Percentiles rank a stretch among this genome's conserved stretches.
Evolutionary conservation across 345 rosid species (phyloP).

Genomic region (Jatropha curcas): DNA sequence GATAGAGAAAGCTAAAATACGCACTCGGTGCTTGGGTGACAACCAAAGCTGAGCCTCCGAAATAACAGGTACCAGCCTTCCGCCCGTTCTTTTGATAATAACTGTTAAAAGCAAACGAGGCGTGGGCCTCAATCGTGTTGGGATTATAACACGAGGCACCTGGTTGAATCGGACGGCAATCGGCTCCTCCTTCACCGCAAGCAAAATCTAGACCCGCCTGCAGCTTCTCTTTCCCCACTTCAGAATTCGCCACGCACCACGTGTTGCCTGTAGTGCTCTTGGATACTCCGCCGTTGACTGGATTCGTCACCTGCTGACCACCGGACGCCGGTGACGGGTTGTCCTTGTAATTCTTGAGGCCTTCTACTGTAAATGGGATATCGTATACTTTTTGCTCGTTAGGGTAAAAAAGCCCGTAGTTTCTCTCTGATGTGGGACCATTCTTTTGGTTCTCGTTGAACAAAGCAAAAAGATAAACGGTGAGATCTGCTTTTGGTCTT

Average conservation of each 20-base stretch:
- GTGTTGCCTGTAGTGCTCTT: conserved; percentile 46
- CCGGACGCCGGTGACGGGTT: conserved; percentile 7
- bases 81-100: conserved; percentile 80
- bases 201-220: conserved; percentile 74
- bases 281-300: conserved; percentile 16
- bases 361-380: conserved; percentile 65
- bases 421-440: conserved; percentile 88
- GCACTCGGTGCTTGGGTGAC: conserved; percentile 70
- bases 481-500: conserved; percentile 74
- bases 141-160: conserved; percentile 73
- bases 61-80: conserved; percentile 59
- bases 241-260: conserved; percentile 82
- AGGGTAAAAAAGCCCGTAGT: conserved; percentile 92
- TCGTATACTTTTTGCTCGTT: conserved; percentile 76
- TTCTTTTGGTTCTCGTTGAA: conserved; percentile 80
- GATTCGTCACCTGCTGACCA: conserved; percentile 1
- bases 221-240: conserved; percentile 41
- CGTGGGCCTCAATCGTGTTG: conserved; percentile 64
- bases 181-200: conserved; percentile 91
- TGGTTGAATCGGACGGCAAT: conserved; percentile 73
- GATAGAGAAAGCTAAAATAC: conserved; percentile 24
- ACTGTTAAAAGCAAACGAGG: conserved; percentile 89
- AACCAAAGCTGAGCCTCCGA: conserved; percentile 71
- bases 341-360: conserved; percentile 40
- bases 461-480: conserved; percentile 86